phyloP scores from a whole-genome alignment of 805 yeast genomes.

The Yarrowia sp. region DNA sequence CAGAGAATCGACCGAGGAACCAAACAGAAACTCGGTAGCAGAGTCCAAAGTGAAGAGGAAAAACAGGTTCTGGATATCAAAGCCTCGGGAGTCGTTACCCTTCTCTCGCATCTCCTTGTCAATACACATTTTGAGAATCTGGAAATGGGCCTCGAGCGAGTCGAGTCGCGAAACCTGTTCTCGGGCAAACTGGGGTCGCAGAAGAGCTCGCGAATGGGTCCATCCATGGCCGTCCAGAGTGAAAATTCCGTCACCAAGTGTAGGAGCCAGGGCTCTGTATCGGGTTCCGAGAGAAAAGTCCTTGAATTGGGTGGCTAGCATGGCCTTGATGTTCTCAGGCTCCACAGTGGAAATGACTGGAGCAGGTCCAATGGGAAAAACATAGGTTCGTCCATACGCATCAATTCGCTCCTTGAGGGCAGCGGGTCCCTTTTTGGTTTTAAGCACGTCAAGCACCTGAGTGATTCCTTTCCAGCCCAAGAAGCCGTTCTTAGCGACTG shows the following conservation, averaged over 20 bases:
- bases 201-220: conserved; percentile 40
- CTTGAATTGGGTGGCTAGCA: conserved; percentile 37
- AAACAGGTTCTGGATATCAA: conserved; percentile 36
- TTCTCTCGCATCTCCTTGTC: conserved; percentile 11
- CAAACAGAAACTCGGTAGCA: conserved; percentile 40
- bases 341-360: conserved; percentile 31
- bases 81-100: conserved; percentile 6
- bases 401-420: background rate
- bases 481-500: background rate
- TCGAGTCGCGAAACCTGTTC: conserved; percentile 37
- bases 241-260: conserved; percentile 41
- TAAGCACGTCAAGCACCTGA: background rate
- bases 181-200: conserved; percentile 39
- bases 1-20: conserved; percentile 36
- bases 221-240: conserved; percentile 39
- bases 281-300: conserved; percentile 37
- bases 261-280: conserved; percentile 31
- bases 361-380: conserved; percentile 15
- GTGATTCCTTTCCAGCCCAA: conserved; percentile 9
- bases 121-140: conserved; percentile 26
- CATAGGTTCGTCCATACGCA: background rate
- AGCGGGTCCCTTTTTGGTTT: background rate
- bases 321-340: conserved; percentile 38
- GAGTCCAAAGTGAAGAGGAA: conserved; percentile 38
- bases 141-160: conserved; percentile 33